Conservation (phyloP, 495 filamentous ascomycete species). For the Neurospora sp. region DNA sequence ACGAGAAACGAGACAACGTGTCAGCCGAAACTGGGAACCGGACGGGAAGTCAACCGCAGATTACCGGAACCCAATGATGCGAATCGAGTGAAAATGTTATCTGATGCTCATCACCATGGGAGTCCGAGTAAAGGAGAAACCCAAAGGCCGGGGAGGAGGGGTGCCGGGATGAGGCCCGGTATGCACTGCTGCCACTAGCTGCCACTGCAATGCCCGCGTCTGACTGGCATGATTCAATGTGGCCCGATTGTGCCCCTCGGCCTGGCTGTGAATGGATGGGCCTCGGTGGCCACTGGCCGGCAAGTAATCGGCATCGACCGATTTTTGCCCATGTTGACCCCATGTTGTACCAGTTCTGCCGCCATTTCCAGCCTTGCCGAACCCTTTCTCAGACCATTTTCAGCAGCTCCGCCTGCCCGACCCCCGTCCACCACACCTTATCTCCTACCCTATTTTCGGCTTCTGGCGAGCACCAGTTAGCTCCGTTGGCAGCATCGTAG, state of each 20-base stretch:
- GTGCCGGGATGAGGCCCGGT: neutral
- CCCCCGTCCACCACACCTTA: slow-evolving; percentile 10
- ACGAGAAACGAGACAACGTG: neutral
- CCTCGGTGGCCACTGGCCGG: slow-evolving; percentile 18
- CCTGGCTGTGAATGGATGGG: slow-evolving; percentile 1
- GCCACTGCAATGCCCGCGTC: neutral
- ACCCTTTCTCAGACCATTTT: slow-evolving; percentile 24
- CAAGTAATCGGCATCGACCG: slow-evolving; percentile 23
- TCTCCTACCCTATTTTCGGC: slow-evolving; percentile 8
- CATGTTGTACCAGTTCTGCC: slow-evolving; percentile 16
- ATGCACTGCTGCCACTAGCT: neutral
- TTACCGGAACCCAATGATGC: neutral
- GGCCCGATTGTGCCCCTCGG: slow-evolving; percentile 18
- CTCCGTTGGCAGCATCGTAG: neutral
- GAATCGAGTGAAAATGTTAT: neutral
- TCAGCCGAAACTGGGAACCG: neutral
- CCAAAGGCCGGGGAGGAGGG: neutral
- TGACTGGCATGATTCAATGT: slow-evolving; percentile 23
- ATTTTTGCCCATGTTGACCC: slow-evolving; percentile 15
- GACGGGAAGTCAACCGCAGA: neutral
- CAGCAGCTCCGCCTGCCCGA: slow-evolving; percentile 16
- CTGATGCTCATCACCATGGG: neutral
- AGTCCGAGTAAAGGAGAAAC: neutral
- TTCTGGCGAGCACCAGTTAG: neutral
- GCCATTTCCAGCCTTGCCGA: slow-evolving; percentile 15